Evolutionary conservation across 805 yeast genomes (phyloP), one percentile per base, ranked within the genome.

Genomic region (Nakazawaea ambrosiae): DNA sequence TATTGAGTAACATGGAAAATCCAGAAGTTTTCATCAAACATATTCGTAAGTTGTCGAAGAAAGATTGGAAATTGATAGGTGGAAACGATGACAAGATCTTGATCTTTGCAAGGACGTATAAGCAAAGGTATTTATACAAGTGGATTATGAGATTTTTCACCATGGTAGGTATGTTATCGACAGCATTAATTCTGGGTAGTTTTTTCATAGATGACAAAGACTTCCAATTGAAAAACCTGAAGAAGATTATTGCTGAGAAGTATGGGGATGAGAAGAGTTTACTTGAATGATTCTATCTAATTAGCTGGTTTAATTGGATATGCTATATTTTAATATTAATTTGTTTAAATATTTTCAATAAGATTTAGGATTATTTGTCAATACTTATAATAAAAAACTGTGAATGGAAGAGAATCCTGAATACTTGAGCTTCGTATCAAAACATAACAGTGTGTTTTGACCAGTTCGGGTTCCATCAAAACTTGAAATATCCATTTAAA

Each of bases 21-120:
- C 58, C 68, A 30, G 61, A 56, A 18, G 34, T 45, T 12, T 59
- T 61, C 20, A 51, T 63, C 33, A 56, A 58, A 15, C 41, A 48
- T 6, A 55, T 78, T 7, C 63, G 60, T 33, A 63, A 55, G 41
- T 57, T 77, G 30, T 71, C 73, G 37, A 55, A 51, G 18, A 51
- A 54, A 17, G 64, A 64, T 10, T 80, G 81, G 82, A 63, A 56
- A 39, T 60, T 78, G n/a, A 58, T 75, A 24, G 84, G 78, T 4
- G 67, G 74, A 20, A 70, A 73, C 23, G 57, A 55, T 4, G 53
- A 55, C 3, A 48, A 44, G 27, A 41, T 69, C 8, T 46, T 73
- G 18, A 60, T 72, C 10, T 68, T 72, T 43, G 63, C 61, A 31
- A 58, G 73, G 31, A 42, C 24, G 20, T 45, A 49, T 26, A 51